Percentiles rank a stretch among this genome's conserved stretches.
Evolutionary conservation across 23 red algal genomes (phyloP).

Genomic region (Gracilaria vermiculophylla): DNA sequence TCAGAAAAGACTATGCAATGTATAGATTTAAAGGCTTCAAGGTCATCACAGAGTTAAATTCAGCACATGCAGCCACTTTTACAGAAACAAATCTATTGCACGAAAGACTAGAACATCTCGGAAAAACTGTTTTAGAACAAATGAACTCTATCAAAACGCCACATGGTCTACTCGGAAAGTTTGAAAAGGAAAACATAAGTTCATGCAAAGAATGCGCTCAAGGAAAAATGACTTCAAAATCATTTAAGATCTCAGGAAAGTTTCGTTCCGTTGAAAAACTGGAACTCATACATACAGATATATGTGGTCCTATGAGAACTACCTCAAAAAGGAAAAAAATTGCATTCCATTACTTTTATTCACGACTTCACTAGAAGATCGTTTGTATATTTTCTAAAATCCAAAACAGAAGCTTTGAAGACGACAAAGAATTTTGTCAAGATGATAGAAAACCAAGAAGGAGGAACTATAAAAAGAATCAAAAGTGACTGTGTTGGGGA

Average conservation of each 20-base stretch:
- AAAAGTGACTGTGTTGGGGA: neutral
- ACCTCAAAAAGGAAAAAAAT: neutral
- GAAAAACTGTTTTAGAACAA: neutral
- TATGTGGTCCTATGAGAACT: conserved; percentile 15
- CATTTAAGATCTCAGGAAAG: neutral
- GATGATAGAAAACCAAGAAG: neutral
- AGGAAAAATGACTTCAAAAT: neutral
- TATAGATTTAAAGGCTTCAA: neutral
- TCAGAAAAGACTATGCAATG: neutral
- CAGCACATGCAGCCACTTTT: neutral
- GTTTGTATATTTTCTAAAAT: neutral
- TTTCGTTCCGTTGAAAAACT: neutral
- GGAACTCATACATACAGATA: conserved; percentile 9
- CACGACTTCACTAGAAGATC: neutral
- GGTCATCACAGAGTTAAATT: neutral
- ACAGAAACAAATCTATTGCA: neutral
- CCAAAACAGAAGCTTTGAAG: neutral
- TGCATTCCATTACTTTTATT: neutral
- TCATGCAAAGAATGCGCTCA: neutral
- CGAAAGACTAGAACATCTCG: neutral
- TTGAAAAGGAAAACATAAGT: neutral
- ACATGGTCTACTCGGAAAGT: too few species aligned
- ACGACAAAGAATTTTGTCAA: neutral
- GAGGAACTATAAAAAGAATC: neutral
- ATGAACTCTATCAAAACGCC: neutral